Conservation (phyloP, 345 rosid species). For the Salix udensis region DNA sequence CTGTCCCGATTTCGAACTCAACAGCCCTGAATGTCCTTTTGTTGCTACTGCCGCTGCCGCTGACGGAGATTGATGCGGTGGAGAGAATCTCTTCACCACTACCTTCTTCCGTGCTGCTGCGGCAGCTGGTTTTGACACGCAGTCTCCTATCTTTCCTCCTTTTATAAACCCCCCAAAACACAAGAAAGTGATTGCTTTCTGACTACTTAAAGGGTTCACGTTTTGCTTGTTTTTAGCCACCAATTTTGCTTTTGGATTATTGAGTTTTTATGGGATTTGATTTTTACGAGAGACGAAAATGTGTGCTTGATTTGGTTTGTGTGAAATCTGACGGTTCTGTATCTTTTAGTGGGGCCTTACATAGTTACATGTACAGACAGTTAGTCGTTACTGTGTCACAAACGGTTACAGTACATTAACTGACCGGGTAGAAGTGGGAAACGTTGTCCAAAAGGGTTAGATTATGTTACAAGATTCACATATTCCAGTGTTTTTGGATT, state of each 20-base stretch:
- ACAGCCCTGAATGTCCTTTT: not conserved
- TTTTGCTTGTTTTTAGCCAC: not conserved
- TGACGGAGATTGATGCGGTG: not conserved
- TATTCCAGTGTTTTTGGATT: too few relatives aligned
- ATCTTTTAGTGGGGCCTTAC: not conserved
- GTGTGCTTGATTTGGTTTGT: not conserved
- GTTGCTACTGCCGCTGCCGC: not conserved
- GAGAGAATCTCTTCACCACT: constrained; percentile 22
- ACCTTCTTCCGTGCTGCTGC: constrained; percentile 17
- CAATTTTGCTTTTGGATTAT: not conserved
- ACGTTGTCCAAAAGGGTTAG: too few relatives aligned
- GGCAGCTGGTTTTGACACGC: constrained; percentile 24
- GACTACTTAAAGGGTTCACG: not conserved
- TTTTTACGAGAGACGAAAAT: not conserved
- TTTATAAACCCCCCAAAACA: not conserved
- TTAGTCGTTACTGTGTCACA: not conserved
- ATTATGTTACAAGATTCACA: too few relatives aligned
- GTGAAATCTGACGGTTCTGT: not conserved
- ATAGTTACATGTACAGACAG: not conserved
- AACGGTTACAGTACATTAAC: too few relatives aligned
- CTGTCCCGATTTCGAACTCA: constrained; percentile 2
- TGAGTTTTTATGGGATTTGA: not conserved
- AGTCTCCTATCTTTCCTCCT: constrained; percentile 25
- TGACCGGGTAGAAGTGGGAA: too few relatives aligned
- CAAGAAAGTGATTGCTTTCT: not conserved